Evolutionary conservation across 225 moss, liverwort and hornwort species (phyloP), one percentile per base, ranked within the genome.

Genomic region (Pleurozium schreberi): DNA sequence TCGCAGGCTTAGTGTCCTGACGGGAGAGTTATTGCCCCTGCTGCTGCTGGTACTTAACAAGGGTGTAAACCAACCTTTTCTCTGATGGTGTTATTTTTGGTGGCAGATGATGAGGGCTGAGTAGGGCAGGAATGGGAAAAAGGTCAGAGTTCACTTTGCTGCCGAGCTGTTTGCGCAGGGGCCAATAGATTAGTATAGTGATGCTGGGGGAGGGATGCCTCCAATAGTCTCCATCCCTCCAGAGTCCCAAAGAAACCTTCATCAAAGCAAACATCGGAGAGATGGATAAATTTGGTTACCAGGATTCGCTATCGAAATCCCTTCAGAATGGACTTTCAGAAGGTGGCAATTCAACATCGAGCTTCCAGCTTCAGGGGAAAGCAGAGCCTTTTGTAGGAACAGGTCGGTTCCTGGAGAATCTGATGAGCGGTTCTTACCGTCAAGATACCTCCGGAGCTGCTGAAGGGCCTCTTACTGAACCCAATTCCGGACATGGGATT

Each of bases 391-490:
- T 18, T 33, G 47, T 33, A 55, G 88, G 86, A 93, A 62, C 60
- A 64, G 88, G 77, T 80, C 74, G 67, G 58, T 83, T 92, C 55
- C 55, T 90, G 85, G 90, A 89, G 57, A 91, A 69, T 64, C 67
- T 88, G 81, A 88, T 85, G 64, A 87, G 42, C 22, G 31, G 40
- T 85, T 91, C 70, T 21, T 43, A 42, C 28, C 91, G 89, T 70
- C 89, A 90, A 62, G 91, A 88, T 67, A 92, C 81, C 18, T 90
- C 92, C 71, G 90, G 87, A 88, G 92, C 85, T 91, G 75, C 79
- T 57, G 83, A 88, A 80, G 89, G 85, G 63, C 82, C 75, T 47
- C 80, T 84, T 86, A 70, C 82, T 47, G 91, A 91, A 80, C 49
- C 74, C 43, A 57, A 75, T 88, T 64, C 45, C 20, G 67, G 87